Evolutionary conservation across 2,329 filamentous ascomycete genomes (phyloP).

Genomic region (Aureobasidium melanogenum): DNA sequence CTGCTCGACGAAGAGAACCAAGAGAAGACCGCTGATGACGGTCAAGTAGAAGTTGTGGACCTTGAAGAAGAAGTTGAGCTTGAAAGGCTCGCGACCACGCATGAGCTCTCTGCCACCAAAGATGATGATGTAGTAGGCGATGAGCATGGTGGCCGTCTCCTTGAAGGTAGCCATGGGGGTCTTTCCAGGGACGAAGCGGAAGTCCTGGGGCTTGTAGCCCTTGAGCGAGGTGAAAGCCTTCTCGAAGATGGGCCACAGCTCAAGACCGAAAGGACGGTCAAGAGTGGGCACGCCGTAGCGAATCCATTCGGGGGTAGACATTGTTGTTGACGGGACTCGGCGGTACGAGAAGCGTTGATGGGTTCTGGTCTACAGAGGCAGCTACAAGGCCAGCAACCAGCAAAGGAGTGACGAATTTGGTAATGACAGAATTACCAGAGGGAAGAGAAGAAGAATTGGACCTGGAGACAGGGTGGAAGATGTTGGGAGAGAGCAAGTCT

Average conservation of each 20-base stretch:
- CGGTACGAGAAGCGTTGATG: not conserved
- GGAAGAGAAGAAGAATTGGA: conserved; percentile 8
- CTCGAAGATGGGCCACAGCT: conserved; percentile 91
- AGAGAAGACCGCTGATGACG: conserved; percentile 66
- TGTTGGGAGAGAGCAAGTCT: not conserved
- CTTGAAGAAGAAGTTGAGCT: conserved; percentile 84
- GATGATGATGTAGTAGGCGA: conserved; percentile 86
- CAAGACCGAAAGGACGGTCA: conserved; percentile 84
- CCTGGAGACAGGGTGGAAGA: conserved; percentile 6
- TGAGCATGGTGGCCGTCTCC: conserved; percentile 69
- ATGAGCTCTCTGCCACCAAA: conserved; percentile 89
- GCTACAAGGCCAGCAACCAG: not conserved
- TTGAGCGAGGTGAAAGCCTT: conserved; percentile 67
- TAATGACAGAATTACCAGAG: not conserved
- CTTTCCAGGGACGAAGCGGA: conserved; percentile 69
- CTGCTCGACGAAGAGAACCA: conserved; percentile 86
- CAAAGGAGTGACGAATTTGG: conserved; percentile 7
- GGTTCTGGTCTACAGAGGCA: not conserved
- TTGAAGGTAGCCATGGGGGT: conserved; percentile 87
- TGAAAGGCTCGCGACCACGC: conserved; percentile 75
- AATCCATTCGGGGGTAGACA: conserved; percentile 46
- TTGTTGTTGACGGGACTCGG: conserved; percentile 25
- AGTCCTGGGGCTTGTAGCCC: conserved; percentile 79
- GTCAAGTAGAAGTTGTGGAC: conserved; percentile 96
- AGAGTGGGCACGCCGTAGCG: conserved; percentile 60